Percentiles rank a stretch among this genome's conserved stretches.
These are phyloP conservation scores for Luzula sylvatica DNA, from an alignment of 176 grass and related monocot genomes.

Conservation along the genomic window DNA sequence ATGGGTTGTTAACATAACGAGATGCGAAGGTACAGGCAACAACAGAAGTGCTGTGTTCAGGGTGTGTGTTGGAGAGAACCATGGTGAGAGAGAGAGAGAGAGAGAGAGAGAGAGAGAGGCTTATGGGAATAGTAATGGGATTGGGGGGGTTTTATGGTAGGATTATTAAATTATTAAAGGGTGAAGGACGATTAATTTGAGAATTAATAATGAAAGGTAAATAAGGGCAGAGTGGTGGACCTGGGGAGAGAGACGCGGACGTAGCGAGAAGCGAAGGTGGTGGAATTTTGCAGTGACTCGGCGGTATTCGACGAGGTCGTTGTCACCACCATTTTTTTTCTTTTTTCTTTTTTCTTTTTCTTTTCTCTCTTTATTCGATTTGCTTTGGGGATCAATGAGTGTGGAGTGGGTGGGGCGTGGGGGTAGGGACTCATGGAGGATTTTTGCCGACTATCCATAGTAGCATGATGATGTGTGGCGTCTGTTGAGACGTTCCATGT, in stretches of 20 bases:
- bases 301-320: conserved; percentile 19
- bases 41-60: conserved; percentile 10
- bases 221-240: conserved; percentile 11
- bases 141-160: conserved; percentile 1
- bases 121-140: not conserved
- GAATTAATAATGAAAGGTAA: not conserved
- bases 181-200: not conserved
- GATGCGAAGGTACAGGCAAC: conserved; percentile 50
- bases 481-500: too few species aligned
- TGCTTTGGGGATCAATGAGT: too few species aligned
- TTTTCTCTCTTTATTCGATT: not conserved
- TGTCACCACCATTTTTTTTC: conserved; percentile 26
- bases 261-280: conserved; percentile 51
- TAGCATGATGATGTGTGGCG: too few species aligned
- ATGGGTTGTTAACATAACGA: conserved; percentile 34
- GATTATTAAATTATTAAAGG: not conserved
- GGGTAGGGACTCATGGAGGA: not conserved
- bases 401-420: not conserved
- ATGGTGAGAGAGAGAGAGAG: conserved; percentile 16
- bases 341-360: not conserved
- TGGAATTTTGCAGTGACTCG: conserved; percentile 28
- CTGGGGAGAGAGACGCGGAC: conserved; percentile 31
- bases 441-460: too few species aligned
- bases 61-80: conserved; percentile 45
- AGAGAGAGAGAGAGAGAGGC: not conserved